Evolutionary conservation across 192 early-diverging fungal species (phyloP), one percentile per base, ranked within the genome.

Genomic region (Ambispora gerdemannii): DNA sequence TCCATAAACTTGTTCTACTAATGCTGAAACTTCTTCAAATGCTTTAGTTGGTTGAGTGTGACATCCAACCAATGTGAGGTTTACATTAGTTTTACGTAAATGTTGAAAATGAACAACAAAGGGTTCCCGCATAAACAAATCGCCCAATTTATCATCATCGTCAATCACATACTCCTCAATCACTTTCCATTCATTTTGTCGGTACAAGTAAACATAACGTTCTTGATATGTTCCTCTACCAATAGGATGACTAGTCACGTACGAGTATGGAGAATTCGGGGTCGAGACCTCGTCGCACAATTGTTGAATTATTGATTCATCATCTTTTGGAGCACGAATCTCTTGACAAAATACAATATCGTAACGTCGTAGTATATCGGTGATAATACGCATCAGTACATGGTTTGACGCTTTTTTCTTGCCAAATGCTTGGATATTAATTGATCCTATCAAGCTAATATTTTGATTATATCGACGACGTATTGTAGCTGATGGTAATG

Each of bases 341-440:
- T 70, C 68, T 59, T 70, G 68, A 60, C 68, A 70, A 27, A 70
- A 28, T 8, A 70, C 35, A 32, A 70, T 70, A 43, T 60, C 68
- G 22, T 60, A 70, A 20, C n/a, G 35, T 28, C 35, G 53, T 17
- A 70, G 34, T 11, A 70, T 70, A 70, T 70, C 68, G 4, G 27
- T 11, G 15, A 70, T 70, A 33, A 70, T 70, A 13, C 30, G 32
- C 68, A 70, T 70, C 11, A 70, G 2, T 22, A 15, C 11, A 33
- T 24, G 0, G 30, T 70, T 60, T 7, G 68, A 59, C 3, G 55
- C 15, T 43, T 70, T 70, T 47, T 70, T 70, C 1, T 2, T 59
- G 27, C 68, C 68, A 43, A 70, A 70, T 19, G 68, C 55, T 70
- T 70, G 56, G 15, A 70, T 70, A 60, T 70, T 70, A 19, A 70